A percentile compares a stretch with the other conserved stretches of the same genome.
phyloP scores from a whole-genome alignment of 495 filamentous ascomycete genomes.

The Aspergillus sparsus region DNA sequence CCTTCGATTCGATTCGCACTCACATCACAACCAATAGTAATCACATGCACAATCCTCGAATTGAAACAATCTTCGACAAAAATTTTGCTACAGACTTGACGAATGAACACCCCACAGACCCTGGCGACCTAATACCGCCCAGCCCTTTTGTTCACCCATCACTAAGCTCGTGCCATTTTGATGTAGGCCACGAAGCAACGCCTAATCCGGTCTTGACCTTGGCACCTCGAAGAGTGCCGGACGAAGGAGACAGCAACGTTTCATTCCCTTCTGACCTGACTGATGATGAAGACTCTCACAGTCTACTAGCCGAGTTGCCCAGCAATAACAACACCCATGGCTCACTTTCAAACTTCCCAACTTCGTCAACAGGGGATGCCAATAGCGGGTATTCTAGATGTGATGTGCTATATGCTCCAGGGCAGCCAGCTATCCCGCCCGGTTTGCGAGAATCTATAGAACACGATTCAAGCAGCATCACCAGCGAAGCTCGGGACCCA shows the following conservation, averaged over 20 bases:
- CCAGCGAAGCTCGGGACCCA: slow-evolving; percentile 20
- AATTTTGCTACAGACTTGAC: slow-evolving; percentile 60
- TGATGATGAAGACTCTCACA: slow-evolving; percentile 34
- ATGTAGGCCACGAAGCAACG: not conserved
- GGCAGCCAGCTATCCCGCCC: slow-evolving; percentile 2
- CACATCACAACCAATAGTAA: slow-evolving; percentile 64
- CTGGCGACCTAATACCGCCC: slow-evolving; percentile 52
- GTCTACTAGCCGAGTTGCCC: slow-evolving; percentile 38
- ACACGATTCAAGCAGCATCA: slow-evolving; percentile 12
- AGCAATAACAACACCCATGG: slow-evolving; percentile 24
- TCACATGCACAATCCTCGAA: slow-evolving; percentile 55
- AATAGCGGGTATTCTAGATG: not conserved
- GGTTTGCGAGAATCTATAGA: slow-evolving; percentile 8
- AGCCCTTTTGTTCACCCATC: slow-evolving; percentile 41
- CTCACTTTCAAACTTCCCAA: slow-evolving; percentile 1
- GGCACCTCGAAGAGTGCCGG: slow-evolving; percentile 29
- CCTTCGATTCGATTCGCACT: slow-evolving; percentile 89
- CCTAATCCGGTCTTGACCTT: slow-evolving; percentile 26
- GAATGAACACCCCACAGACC: slow-evolving; percentile 59
- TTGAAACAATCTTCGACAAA: slow-evolving; percentile 89
- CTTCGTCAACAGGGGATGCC: not conserved
- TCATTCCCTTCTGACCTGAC: slow-evolving; percentile 32
- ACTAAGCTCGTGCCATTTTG: slow-evolving; percentile 29
- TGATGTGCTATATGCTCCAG: slow-evolving; percentile 1
- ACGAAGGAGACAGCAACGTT: slow-evolving; percentile 23